Base-by-base conservation (phyloP, 257 asterid genomes). In the Solanum pinnatisectum region DNA sequence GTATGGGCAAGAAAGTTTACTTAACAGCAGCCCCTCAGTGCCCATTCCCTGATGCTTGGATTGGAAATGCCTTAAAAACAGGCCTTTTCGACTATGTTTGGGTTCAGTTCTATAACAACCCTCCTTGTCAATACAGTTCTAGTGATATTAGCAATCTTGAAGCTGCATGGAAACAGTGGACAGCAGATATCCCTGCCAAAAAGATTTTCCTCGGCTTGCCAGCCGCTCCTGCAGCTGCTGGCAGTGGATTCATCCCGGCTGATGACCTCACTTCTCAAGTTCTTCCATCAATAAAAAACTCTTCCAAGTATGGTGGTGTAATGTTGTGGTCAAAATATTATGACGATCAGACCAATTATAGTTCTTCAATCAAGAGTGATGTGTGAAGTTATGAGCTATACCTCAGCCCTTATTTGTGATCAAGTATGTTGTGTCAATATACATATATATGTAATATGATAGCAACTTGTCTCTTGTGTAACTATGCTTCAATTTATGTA, bases 11-110 rank as follows among this genome's bases (percentile, higher is more conserved):
- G 82, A 86, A 70, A 70, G 70, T 86, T 27, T 70, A 86, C 88
- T 86, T 86, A 71, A 86, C 82, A 37, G 83, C 88, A 7, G 88
- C 88, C 0, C 88, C 88, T n/a, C 88, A 68, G 13, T 86, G 88
- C 16, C 88, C 88, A 65, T 86, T 86, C 36, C 88, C 88, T 86
- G 83, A 68, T 67, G 88, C 88, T n/a, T 86, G 88, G 88, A 42
- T 86, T 20, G 83, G 88, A 46, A 70, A 44, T 0, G 83, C 88
- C 30, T 70, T 86, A 16, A 68, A 86, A 71, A 86, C 83, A 10
- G 83, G 88, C 32, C 44, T 70, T 70, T 86, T 86, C 23, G 70
- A 86, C 44, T 22, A 85, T 18, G 87, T 67, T 36, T 85, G 87
- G 87, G 79, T 63, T 63, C 87, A 85, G 6, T 85, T 85, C 87